These are phyloP conservation scores for Monosporascus sp. DNA, from an alignment of 2,329 filamentous ascomycete genomes.

Conservation along the genomic window DNA sequence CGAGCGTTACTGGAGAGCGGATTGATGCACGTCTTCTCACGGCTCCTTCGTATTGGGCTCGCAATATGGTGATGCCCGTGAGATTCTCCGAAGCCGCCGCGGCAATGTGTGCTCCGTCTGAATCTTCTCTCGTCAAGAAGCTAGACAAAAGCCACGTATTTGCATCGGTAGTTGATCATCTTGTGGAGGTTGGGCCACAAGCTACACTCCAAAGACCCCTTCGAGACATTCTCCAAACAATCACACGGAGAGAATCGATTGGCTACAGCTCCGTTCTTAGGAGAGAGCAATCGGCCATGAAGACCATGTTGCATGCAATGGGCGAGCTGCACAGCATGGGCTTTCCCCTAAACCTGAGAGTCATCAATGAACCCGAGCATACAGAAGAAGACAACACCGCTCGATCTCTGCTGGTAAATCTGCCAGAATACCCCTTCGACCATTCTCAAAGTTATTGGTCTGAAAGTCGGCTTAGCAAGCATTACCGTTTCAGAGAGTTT, in stretches of 20 bases:
- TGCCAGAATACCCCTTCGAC: conserved; percentile 36
- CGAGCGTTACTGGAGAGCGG: no score
- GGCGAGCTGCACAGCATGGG: conserved; percentile 5
- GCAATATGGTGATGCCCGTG: no score
- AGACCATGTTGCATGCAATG: conserved; percentile 1
- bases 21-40: no score
- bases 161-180: conserved; percentile 3
- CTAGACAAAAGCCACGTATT: conserved; percentile 1
- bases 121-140: neutral
- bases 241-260: neutral
- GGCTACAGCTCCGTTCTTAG: conserved; percentile 4
- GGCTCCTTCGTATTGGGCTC: no score
- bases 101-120: neutral
- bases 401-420: conserved; percentile 20
- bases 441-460: conserved; percentile 32
- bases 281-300: conserved; percentile 2
- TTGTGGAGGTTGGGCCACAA: conserved; percentile 26
- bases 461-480: conserved; percentile 24
- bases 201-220: conserved; percentile 17
- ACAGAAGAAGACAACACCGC: neutral
- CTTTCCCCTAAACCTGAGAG: conserved; percentile 2
- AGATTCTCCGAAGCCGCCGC: no score
- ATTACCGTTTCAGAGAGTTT: conserved; percentile 20
- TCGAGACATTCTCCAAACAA: conserved; percentile 6
- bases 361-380: conserved; percentile 5